These are phyloP conservation scores for Camellia japonica DNA, from an alignment of 148 eudicot species.

Conservation along the genomic window DNA sequence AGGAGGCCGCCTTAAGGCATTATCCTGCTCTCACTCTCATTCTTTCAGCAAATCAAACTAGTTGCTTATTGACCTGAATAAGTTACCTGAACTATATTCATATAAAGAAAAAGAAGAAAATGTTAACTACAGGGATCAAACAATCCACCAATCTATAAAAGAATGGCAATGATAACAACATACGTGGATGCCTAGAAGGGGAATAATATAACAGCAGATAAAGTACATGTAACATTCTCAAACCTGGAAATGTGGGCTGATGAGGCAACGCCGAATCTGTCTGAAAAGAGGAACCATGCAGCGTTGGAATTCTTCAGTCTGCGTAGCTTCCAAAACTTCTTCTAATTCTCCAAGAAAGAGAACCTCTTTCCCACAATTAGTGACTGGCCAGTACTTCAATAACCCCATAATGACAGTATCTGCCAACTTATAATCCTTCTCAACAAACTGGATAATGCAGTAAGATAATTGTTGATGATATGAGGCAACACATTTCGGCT, in stretches of 20 bases:
- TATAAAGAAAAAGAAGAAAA: neutral
- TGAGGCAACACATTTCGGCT: slow-evolving; percentile 33
- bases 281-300: slow-evolving; percentile 51
- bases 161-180: slow-evolving; percentile 3
- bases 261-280: slow-evolving; percentile 44
- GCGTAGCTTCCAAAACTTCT: slow-evolving; percentile 48
- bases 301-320: slow-evolving; percentile 40
- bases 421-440: slow-evolving; percentile 49
- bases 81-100: neutral
- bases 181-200: neutral
- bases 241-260: slow-evolving; percentile 52
- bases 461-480: slow-evolving; percentile 49
- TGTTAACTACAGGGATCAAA: neutral
- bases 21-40: neutral
- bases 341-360: slow-evolving; percentile 50
- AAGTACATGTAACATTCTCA: neutral
- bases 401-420: slow-evolving; percentile 43
- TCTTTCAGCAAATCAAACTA: neutral
- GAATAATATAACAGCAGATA: neutral
- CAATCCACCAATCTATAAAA: neutral
- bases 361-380: slow-evolving; percentile 51
- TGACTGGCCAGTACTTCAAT: slow-evolving; percentile 50
- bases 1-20: neutral
- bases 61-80: neutral
- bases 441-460: slow-evolving; percentile 42